Evolutionary conservation across 257 asterid genomes (phyloP).

Genomic region (Ilex asprella): DNA sequence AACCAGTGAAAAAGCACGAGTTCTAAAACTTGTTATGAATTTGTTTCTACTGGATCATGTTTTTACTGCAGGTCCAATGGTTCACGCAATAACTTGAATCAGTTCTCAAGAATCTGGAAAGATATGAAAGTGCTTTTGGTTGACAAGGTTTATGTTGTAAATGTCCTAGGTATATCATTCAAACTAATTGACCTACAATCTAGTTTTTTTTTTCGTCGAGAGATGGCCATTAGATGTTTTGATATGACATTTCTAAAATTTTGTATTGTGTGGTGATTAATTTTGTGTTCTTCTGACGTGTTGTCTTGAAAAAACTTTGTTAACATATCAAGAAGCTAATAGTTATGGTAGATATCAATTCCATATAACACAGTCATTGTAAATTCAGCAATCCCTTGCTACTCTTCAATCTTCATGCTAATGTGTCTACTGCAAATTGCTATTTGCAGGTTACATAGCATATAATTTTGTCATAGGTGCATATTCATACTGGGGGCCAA

Average conservation of each 20-base stretch:
- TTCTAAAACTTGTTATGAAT: too few species aligned
- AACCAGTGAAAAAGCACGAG: too few species aligned
- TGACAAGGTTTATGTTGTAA: constrained; percentile 74
- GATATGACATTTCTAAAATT: too few species aligned
- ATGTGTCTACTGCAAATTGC: constrained; percentile 9
- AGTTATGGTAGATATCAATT: too few species aligned
- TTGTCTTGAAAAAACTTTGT: too few species aligned
- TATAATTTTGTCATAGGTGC: constrained; percentile 96
- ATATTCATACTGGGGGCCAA: constrained; percentile 99
- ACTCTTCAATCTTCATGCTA: neutral
- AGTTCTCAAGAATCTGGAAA: constrained; percentile 33
- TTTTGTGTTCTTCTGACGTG: too few species aligned
- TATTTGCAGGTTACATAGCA: constrained; percentile 74
- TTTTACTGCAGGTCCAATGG: constrained; percentile 41
- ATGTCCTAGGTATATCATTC: constrained; percentile 68
- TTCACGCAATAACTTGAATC: constrained; percentile 9
- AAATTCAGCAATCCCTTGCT: neutral
- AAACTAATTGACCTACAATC: constrained; percentile 4
- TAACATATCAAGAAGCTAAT: too few species aligned
- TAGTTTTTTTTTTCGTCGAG: too few species aligned
- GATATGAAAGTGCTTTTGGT: constrained; percentile 63
- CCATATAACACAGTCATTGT: neutral
- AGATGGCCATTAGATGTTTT: too few species aligned
- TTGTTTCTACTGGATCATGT: constrained; percentile 8
- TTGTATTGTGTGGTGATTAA: too few species aligned